These are phyloP conservation scores for Boletellus ananas DNA, from an alignment of 768 basidiomycete species.

Conservation along the genomic window DNA sequence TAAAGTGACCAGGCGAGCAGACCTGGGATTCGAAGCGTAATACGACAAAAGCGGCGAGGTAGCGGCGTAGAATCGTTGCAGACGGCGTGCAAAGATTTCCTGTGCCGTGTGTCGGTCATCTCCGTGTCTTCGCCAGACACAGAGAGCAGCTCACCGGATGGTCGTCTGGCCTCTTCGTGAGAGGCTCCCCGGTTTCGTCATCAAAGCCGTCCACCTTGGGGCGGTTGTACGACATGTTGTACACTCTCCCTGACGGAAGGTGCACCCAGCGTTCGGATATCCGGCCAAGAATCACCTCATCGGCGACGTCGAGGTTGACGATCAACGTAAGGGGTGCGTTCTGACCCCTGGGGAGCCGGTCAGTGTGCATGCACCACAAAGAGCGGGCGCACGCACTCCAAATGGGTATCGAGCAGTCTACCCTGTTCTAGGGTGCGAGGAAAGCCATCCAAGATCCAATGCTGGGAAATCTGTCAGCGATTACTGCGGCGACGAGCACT, in stretches of 20 bases:
- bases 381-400: slow-evolving; percentile 46
- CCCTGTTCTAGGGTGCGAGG: slow-evolving; percentile 88
- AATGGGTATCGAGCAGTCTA: slow-evolving; percentile 68
- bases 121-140: slow-evolving; percentile 1
- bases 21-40: slow-evolving; percentile 44
- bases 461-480: slow-evolving; percentile 38
- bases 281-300: slow-evolving; percentile 77
- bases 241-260: slow-evolving; percentile 81
- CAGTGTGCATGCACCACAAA: neutral
- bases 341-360: slow-evolving; percentile 43
- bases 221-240: slow-evolving; percentile 85
- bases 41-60: slow-evolving; percentile 81
- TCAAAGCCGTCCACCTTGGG: slow-evolving; percentile 78
- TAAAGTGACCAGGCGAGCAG: slow-evolving; percentile 52
- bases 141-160: slow-evolving; percentile 63
- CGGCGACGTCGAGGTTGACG: slow-evolving; percentile 85
- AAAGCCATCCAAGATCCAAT: slow-evolving; percentile 93
- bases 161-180: slow-evolving; percentile 88
- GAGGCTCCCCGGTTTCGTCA: slow-evolving; percentile 81
- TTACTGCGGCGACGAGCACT: neutral
- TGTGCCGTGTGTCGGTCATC: slow-evolving; percentile 32
- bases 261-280: slow-evolving; percentile 93
- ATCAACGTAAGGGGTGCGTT: slow-evolving; percentile 71
- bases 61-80: slow-evolving; percentile 71
- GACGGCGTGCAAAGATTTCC: slow-evolving; percentile 76